Base-by-base conservation (phyloP, 768 basidiomycete species). In the Leccinum subgranulosum region DNA sequence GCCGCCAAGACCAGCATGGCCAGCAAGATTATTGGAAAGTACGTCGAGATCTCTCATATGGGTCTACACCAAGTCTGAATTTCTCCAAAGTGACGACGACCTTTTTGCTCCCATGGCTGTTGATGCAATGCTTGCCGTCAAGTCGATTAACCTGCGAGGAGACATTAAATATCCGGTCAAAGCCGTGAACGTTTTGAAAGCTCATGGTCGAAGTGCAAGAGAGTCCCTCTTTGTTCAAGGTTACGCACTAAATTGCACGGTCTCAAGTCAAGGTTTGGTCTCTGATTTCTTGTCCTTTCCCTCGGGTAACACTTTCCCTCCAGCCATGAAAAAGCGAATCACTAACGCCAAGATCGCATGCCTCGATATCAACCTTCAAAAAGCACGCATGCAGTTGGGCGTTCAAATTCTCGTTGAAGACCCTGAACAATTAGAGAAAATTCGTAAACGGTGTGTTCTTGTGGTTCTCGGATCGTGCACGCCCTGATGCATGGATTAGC, bases 121-220 rank as follows among this genome's bases (percentile, higher is more conserved):
- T 14, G 95, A 98, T 64, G 97, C 97, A 28, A 98, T 99, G 94
- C 83, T 94, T 48, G 90, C 97, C 4, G 97, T 99, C 55, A 94
- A 88, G 78, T 94, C 94, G 6, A 85, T 92, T 66, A 98, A 98
- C 72, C 76, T 87, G 61, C 85, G 94, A 53, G 97, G 97, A 29
- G 97, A 99, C 71, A 88, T 90, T 69, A 98, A 98, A 74, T 99
- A 98, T 75, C 97, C 97, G 6, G 97, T 99, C 60, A 98, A 99
- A 75, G 97, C 97, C 5, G 97, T 99, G 62, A 99, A 99, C 69
- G 85, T 98, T 28, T 80, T 99, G 65, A 99, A 99, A 75, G 97
- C 97, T 3, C 97, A 99, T 65, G 97, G 97, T 54, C 87, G 85
- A 75, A 95, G 93, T 71, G 92, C 97, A 23, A 82, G 94, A 62